Conservation (phyloP, 768 basidiomycete species). For the Kwoniella heveanensis region DNA sequence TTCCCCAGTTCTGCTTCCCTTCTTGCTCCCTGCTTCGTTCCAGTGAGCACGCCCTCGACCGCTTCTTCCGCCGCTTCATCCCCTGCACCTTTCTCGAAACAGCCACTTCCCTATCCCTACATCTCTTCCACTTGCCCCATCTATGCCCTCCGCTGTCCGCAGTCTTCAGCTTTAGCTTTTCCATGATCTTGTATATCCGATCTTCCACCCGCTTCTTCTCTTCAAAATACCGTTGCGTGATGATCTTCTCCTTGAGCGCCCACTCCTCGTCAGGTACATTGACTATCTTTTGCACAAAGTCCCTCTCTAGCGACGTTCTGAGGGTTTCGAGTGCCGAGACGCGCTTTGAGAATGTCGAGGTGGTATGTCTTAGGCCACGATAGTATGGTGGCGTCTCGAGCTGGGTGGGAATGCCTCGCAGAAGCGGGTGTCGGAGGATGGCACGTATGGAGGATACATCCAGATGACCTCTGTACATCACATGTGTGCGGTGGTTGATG, state of each 20-base stretch:
- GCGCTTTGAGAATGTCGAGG: not conserved
- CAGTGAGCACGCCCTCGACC: not conserved
- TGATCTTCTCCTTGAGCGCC: not conserved
- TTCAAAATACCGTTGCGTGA: slow-evolving; percentile 2
- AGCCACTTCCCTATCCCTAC: slow-evolving; percentile 1
- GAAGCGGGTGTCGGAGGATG: slow-evolving; percentile 20
- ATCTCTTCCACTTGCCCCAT: slow-evolving; percentile 5
- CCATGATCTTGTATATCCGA: slow-evolving; percentile 14
- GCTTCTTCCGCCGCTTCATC: not conserved
- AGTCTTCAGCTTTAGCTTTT: not conserved
- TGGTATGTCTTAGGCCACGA: slow-evolving; percentile 5
- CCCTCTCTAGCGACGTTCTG: not conserved
- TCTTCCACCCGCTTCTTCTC: slow-evolving; percentile 16
- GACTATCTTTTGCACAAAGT: slow-evolving; percentile 3
- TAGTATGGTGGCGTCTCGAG: slow-evolving; percentile 23
- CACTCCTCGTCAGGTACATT: slow-evolving; percentile 11
- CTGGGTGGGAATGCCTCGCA: slow-evolving; percentile 13
- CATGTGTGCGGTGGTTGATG: not conserved
- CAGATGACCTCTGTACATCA: slow-evolving; percentile 13
- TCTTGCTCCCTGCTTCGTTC: not conserved
- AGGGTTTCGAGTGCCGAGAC: slow-evolving; percentile 6
- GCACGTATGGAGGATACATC: slow-evolving; percentile 9
- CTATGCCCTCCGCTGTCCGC: not conserved
- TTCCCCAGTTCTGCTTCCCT: too few species aligned
- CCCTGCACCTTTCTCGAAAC: not conserved